These are phyloP conservation scores for Fusarium miscanthi DNA, from an alignment of 2,329 filamentous ascomycete genomes.

Conservation along the genomic window DNA sequence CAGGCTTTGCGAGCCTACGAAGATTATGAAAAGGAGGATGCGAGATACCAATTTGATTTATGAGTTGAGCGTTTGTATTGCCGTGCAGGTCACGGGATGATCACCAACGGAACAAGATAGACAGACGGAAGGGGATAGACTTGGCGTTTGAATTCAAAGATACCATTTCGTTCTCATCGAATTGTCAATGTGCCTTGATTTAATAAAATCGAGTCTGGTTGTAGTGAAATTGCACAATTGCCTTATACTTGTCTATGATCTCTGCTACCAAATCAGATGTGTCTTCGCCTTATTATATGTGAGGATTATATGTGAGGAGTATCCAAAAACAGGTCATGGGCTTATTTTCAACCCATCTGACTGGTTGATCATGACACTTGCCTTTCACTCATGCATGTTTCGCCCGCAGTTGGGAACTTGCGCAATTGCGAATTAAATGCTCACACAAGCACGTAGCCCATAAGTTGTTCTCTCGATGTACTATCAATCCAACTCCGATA, in stretches of 20 bases:
- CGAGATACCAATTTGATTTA: constrained; percentile 25
- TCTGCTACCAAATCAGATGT: neutral
- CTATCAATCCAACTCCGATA: too few relatives aligned
- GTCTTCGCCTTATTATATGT: neutral
- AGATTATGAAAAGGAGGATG: neutral
- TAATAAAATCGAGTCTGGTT: neutral
- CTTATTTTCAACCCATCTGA: neutral
- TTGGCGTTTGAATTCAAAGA: neutral
- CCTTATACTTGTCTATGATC: neutral
- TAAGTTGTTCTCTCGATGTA: too few relatives aligned
- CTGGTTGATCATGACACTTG: neutral
- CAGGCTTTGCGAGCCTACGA: neutral
- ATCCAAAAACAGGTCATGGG: neutral
- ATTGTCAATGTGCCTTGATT: neutral
- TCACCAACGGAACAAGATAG: neutral
- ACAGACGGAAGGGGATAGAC: neutral
- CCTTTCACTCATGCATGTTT: neutral
- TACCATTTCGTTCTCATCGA: neutral
- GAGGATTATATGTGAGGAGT: too few relatives aligned
- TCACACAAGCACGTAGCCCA: too few relatives aligned
- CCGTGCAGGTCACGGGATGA: neutral
- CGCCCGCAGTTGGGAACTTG: neutral
- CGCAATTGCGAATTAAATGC: constrained; percentile 4
- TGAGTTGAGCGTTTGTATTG: neutral
- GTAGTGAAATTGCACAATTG: neutral